Base-by-base conservation (phyloP, 257 asterid genomes). In the Marsdenia floribunda region DNA sequence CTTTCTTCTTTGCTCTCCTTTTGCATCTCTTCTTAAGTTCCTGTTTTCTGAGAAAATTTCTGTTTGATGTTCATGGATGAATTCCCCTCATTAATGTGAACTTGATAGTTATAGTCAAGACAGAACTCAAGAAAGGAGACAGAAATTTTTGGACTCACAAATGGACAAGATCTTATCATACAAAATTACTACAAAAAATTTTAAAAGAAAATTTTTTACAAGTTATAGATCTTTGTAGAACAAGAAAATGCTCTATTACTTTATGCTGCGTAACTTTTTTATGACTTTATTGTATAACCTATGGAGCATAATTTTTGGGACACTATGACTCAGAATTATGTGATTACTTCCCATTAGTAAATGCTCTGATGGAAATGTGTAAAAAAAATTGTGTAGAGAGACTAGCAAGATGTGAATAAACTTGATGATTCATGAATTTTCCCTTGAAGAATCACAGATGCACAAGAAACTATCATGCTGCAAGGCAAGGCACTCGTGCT, bases 201-300 rank as follows among this genome's bases (percentile, higher is more conserved):
- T 29, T 0, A 9, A 53, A 14, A 26, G 33, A 26, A 5, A 6
- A 49, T 58, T 21, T 46, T 58, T 21, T 46, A 35, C 7, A 21
- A 29, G 63, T 47, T 21, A 8, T 19, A 21, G 16, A 11, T 55
- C 16, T 54, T 3, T 42, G 7, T 29, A 40, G 47, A 42, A 47
- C 40, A 29, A 38, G 12, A 38, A 74, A 26, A 4, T 61, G 38
- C n/a, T n/a, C n/a, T n/a, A n/a, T 60, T 60, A 12, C n/a, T 35
- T 64, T 59, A 50, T 73, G 9, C 24, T 54, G 40, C 77, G 19
- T 47, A 13, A n/a, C 13, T 24, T 67, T 72, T 75, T 67, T 26
- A 22, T 50, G 49, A 38, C 64, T 55, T 53, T 54, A 29, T 75
- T 14, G 29, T 66, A 6, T 75, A 40, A 4, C 5, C 24, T 18